Evolutionary conservation across 208 protist species (phyloP).

Genomic region (Leishmania mexicana): DNA sequence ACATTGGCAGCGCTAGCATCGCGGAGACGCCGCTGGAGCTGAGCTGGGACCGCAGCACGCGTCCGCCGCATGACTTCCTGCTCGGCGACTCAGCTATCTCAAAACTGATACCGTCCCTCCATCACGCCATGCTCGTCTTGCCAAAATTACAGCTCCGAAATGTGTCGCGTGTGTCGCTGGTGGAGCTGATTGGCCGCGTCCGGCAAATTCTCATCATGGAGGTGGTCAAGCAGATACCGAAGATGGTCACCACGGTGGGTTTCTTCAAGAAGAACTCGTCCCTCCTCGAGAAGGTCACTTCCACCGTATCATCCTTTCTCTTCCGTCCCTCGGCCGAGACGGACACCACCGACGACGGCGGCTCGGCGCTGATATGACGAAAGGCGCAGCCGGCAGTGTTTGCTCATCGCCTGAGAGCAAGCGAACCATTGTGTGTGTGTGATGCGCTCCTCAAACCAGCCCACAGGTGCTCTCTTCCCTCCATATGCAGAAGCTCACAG

Average conservation of each 20-base stretch:
- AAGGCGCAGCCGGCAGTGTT: neutral
- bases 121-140: slow-evolving; percentile 48
- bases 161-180: slow-evolving; percentile 35
- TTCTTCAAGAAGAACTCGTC: slow-evolving; percentile 45
- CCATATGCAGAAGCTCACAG: neutral
- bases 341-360: slow-evolving; percentile 25
- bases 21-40: slow-evolving; percentile 43
- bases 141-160: slow-evolving; percentile 48
- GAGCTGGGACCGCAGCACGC: slow-evolving; percentile 57
- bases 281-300: slow-evolving; percentile 33
- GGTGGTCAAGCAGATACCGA: slow-evolving; percentile 54
- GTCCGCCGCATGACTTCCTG: slow-evolving; percentile 53
- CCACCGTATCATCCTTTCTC: slow-evolving; percentile 24
- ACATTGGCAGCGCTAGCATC: slow-evolving; percentile 37
- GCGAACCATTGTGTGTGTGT: neutral
- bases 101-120: slow-evolving; percentile 58
- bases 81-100: slow-evolving; percentile 47
- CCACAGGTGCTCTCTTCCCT: neutral
- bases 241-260: slow-evolving; percentile 49
- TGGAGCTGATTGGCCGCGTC: slow-evolving; percentile 31
- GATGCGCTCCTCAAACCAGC: neutral
- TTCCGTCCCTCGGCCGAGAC: slow-evolving; percentile 22
- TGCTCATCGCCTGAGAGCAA: neutral
- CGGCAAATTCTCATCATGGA: slow-evolving; percentile 48
- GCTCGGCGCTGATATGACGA: slow-evolving; percentile 19